phyloP scores from a whole-genome alignment of 2,329 filamentous ascomycete genomes.

The Xylaria hypoxylon region DNA sequence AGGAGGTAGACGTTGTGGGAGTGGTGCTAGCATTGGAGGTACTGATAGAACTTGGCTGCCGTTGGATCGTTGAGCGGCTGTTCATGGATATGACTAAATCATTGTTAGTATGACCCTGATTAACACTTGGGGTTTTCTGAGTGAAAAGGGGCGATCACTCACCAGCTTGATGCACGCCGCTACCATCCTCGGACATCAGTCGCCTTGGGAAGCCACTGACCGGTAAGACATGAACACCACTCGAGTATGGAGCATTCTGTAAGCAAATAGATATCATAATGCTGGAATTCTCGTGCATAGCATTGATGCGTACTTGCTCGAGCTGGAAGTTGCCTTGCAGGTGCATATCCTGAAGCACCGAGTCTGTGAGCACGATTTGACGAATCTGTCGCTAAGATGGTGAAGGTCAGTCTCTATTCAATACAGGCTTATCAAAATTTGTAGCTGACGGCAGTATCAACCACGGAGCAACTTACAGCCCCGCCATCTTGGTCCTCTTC shows the following conservation, averaged over 20 bases:
- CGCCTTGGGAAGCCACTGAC: constrained; percentile 51
- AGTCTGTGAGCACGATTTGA: constrained; percentile 45
- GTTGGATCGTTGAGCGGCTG: constrained; percentile 30
- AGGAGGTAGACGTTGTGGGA: constrained; percentile 17
- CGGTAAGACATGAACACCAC: constrained; percentile 45
- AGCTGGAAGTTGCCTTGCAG: constrained; percentile 49
- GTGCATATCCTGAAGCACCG: constrained; percentile 50
- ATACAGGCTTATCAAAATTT: neutral
- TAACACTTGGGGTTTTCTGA: neutral
- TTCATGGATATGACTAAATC: constrained; percentile 31
- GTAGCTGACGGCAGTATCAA: neutral
- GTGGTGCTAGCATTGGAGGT: constrained; percentile 14
- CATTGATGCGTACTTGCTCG: constrained; percentile 44
- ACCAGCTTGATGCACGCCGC: constrained; percentile 43
- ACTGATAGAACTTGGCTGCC: constrained; percentile 18
- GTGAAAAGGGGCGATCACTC: constrained; percentile 14
- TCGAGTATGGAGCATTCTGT: constrained; percentile 42
- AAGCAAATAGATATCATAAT: constrained; percentile 48
- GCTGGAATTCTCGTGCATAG: constrained; percentile 43
- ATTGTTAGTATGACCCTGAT: constrained; percentile 7
- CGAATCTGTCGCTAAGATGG: constrained; percentile 39
- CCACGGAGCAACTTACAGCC: constrained; percentile 16
- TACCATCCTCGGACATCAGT: constrained; percentile 48
- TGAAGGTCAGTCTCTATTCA: constrained; percentile 9
- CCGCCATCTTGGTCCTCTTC: constrained; percentile 38